These are phyloP conservation scores for Phytophthora aleatoria DNA, from an alignment of 352 stramenopile genomes.

Conservation along the genomic window DNA sequence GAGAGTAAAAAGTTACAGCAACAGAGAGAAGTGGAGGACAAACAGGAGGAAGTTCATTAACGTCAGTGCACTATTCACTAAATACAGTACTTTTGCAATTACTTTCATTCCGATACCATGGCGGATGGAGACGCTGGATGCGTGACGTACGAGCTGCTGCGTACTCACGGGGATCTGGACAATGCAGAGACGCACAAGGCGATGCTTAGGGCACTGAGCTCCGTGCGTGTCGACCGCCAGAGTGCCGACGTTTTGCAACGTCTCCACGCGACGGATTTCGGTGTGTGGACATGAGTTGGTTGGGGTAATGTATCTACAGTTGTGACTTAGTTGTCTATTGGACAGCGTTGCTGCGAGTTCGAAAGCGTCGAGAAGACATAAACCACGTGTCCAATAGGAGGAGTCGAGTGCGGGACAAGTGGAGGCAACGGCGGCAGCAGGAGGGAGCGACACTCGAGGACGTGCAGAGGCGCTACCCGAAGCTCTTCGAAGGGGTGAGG, in stretches of 20 bases:
- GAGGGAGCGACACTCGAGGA: conserved; percentile 39
- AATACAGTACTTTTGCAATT: conserved; percentile 19
- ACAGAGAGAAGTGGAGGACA: background rate
- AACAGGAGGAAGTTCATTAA: background rate
- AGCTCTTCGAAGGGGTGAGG: conserved; percentile 50
- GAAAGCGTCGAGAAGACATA: conserved; percentile 19
- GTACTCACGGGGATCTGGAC: conserved; percentile 24
- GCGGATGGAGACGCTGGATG: conserved; percentile 12
- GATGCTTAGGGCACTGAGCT: conserved; percentile 45
- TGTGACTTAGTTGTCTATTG: background rate
- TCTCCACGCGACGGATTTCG: conserved; percentile 48
- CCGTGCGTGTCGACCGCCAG: conserved; percentile 24
- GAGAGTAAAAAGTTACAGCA: conserved; percentile 8
- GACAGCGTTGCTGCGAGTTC: conserved; percentile 37
- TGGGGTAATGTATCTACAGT: background rate
- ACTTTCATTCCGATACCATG: conserved; percentile 11
- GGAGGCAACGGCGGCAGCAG: conserved; percentile 32
- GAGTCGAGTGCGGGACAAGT: conserved; percentile 43
- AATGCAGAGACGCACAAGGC: conserved; percentile 42
- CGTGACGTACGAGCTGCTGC: conserved; percentile 41
- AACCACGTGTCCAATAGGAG: conserved; percentile 40
- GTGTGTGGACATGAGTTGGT: conserved; percentile 25
- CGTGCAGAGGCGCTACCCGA: conserved; percentile 46
- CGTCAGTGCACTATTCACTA: conserved; percentile 3
- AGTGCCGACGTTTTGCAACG: conserved; percentile 43